phyloP scores from a whole-genome alignment of 2,329 filamentous ascomycete species.

The Cercospora sp. region DNA sequence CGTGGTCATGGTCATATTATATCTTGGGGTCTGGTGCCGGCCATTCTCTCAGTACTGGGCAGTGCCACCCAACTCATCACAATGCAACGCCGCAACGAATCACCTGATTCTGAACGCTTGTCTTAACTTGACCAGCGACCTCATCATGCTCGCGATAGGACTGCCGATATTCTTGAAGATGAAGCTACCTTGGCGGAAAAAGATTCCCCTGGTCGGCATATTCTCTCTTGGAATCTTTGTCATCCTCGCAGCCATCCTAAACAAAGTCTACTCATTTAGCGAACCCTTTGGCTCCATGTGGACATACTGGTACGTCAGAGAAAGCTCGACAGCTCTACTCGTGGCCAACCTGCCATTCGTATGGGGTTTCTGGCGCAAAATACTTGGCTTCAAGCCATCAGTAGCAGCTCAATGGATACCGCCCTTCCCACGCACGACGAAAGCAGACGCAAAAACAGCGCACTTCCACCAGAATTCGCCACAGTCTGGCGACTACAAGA shows the following conservation, averaged over 20 bases:
- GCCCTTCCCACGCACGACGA: conserved; percentile 2
- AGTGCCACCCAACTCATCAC: conserved; percentile 35
- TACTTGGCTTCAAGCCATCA: conserved; percentile 38
- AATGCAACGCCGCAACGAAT: conserved; percentile 45
- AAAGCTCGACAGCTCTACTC: conserved; percentile 60
- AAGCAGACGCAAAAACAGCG: conserved; percentile 10
- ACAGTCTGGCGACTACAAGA: conserved; percentile 10
- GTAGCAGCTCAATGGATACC: conserved; percentile 7
- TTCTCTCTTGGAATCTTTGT: conserved; percentile 59
- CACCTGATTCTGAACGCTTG: conserved; percentile 43
- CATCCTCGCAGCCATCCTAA: conserved; percentile 60
- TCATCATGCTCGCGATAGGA: conserved; percentile 47
- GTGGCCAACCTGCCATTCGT: conserved; percentile 63
- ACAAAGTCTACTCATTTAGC: conserved; percentile 63
- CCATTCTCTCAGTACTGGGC: conserved; percentile 44
- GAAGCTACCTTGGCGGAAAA: conserved; percentile 48
- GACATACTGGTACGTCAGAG: conserved; percentile 62
- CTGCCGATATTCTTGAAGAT: conserved; percentile 50
- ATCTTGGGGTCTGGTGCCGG: conserved; percentile 45
- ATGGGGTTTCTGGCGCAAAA: conserved; percentile 56
- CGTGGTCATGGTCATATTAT: conserved; percentile 44
- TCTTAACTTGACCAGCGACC: conserved; percentile 51
- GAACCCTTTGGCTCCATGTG: conserved; percentile 58
- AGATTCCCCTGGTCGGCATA: conserved; percentile 56
- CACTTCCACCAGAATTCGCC: conserved; percentile 16